A percentile compares a stretch with the other conserved stretches of the same genome.
phyloP scores from a whole-genome alignment of 352 stramenopile genomes.

The Globisporangium spiculum region DNA sequence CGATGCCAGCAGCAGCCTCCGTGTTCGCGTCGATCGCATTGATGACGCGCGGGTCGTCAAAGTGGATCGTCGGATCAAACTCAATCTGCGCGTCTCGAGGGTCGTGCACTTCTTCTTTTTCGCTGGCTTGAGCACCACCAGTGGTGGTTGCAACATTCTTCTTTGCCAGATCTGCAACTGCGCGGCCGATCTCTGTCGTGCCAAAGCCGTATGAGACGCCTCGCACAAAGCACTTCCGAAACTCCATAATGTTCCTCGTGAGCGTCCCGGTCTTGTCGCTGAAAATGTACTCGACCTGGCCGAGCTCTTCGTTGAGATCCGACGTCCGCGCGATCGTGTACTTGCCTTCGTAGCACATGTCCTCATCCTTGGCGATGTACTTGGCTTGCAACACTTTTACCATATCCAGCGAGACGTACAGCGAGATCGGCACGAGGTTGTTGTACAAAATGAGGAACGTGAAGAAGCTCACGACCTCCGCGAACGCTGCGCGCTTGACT shows the following conservation, averaged over 20 bases:
- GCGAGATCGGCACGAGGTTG: constrained; percentile 96
- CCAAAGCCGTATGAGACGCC: constrained; percentile 84
- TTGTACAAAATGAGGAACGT: constrained; percentile 96
- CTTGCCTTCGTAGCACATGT: constrained; percentile 87
- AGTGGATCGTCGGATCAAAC: constrained; percentile 64
- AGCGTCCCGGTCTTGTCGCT: constrained; percentile 99
- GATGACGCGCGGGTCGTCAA: constrained; percentile 66
- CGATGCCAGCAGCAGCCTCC: constrained; percentile 27
- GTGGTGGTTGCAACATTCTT: constrained; percentile 8
- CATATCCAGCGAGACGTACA: constrained; percentile 97
- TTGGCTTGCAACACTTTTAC: constrained; percentile 87
- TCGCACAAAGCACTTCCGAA: constrained; percentile 88
- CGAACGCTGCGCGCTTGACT: constrained; percentile 15
- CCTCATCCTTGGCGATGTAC: constrained; percentile 52
- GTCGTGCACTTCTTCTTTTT: constrained; percentile 24
- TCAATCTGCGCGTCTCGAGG: constrained; percentile 54
- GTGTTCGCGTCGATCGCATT: constrained; percentile 33
- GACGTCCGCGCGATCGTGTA: constrained; percentile 82
- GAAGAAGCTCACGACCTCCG: constrained; percentile 83
- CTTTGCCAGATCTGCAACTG: constrained; percentile 46
- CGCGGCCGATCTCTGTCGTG: constrained; percentile 71
- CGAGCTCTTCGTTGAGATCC: constrained; percentile 91
- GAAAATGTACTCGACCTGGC: constrained; percentile 97
- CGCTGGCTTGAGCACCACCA: constrained; percentile 5
- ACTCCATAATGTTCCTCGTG: constrained; percentile 99